Conservation (phyloP, 768 basidiomycete species). For the Suillus americanus region DNA sequence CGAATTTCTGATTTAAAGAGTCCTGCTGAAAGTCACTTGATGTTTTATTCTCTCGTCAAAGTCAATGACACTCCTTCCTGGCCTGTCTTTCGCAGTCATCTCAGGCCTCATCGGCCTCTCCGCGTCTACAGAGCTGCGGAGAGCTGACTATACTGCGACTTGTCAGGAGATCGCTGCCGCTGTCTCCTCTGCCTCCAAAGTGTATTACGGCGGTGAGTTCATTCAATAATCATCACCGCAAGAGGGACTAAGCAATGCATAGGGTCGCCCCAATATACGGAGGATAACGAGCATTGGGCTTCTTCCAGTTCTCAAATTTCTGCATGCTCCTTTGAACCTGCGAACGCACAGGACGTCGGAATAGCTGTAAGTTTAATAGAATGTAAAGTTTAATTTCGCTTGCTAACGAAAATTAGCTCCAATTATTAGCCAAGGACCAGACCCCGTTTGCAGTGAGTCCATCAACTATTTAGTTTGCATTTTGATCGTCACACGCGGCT, state of each 20-base stretch:
- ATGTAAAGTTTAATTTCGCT: neutral
- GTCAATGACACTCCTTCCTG: neutral
- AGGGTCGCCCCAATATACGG: constrained; percentile 32
- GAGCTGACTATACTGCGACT: neutral
- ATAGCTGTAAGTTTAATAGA: constrained; percentile 37
- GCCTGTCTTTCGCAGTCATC: neutral
- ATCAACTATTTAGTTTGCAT: neutral
- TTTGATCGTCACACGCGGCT: constrained; percentile 2
- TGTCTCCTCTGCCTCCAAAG: constrained; percentile 44
- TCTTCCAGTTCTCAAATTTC: constrained; percentile 45
- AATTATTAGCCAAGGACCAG: constrained; percentile 40
- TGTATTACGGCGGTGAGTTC: constrained; percentile 42
- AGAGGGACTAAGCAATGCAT: neutral
- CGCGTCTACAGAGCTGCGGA: neutral
- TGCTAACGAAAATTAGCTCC: constrained; percentile 36
- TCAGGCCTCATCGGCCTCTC: neutral
- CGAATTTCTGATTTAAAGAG: neutral
- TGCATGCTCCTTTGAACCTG: constrained; percentile 59
- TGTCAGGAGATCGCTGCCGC: constrained; percentile 38
- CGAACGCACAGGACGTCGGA: constrained; percentile 49
- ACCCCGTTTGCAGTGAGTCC: constrained; percentile 56
- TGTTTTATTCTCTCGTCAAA: neutral
- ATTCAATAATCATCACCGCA: neutral
- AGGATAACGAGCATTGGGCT: constrained; percentile 52
- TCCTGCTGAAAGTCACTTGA: neutral